phyloP scores from a whole-genome alignment of 2,329 filamentous ascomycete genomes.

The Biscogniauxia sp. region DNA sequence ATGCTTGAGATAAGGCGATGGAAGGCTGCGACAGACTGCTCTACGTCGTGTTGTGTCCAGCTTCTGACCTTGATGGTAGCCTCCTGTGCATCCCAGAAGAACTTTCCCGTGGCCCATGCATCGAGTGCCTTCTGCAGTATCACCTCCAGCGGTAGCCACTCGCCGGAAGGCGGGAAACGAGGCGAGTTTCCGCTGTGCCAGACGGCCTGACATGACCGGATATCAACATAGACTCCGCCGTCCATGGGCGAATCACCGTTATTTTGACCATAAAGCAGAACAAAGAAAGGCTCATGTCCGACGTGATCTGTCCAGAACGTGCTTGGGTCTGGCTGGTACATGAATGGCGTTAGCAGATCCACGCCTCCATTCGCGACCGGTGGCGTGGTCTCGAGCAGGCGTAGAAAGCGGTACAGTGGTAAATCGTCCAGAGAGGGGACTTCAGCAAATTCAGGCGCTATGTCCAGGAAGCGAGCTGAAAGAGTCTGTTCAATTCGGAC shows the following conservation, averaged over 20 bases:
- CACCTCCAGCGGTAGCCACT: no score
- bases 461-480: slow-evolving; percentile 1
- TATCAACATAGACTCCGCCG: no score
- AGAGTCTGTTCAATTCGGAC: slow-evolving; percentile 1
- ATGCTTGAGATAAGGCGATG: no score
- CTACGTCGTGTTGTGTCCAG: no score
- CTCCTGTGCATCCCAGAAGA: no score
- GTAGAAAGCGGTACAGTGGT: slow-evolving; percentile 5
- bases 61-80: no score
- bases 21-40: no score
- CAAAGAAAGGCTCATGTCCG: neutral
- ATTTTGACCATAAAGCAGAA: no score
- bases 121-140: no score
- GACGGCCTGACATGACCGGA: slow-evolving; percentile 1
- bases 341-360: slow-evolving; percentile 5
- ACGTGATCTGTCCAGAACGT: slow-evolving; percentile 8
- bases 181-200: neutral
- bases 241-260: no score
- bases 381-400: slow-evolving; percentile 4
- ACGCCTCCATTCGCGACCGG: neutral
- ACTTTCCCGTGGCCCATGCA: no score
- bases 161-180: no score
- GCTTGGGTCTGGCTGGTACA: slow-evolving; percentile 7
- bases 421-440: slow-evolving; percentile 5
- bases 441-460: slow-evolving; percentile 7